These are phyloP conservation scores for Yarrowia bubula DNA, from an alignment of 805 yeast species.

Conservation along the genomic window DNA sequence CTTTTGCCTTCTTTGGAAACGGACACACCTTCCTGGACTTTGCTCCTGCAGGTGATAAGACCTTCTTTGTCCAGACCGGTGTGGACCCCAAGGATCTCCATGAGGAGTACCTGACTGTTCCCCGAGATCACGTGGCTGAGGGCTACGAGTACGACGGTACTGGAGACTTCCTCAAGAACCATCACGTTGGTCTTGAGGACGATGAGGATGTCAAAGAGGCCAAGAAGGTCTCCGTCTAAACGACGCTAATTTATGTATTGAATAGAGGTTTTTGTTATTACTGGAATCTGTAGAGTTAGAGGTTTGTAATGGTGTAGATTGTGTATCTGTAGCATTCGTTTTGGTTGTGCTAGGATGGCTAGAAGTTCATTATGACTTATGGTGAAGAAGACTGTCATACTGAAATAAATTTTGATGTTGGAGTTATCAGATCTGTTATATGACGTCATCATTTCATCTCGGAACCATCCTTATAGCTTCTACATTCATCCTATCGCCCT, in stretches of 20 bases:
- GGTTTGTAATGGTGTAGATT: too few species aligned
- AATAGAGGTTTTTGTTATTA: not conserved
- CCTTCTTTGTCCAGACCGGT: not conserved
- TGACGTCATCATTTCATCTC: too few species aligned
- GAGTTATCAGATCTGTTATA: too few species aligned
- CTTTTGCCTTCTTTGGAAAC: conserved; percentile 30
- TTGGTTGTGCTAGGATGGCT: not conserved
- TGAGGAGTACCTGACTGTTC: conserved; percentile 4
- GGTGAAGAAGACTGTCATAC: too few species aligned
- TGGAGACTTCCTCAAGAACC: conserved; percentile 22
- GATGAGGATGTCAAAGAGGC: not conserved
- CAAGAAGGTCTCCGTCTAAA: not conserved
- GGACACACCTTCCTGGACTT: conserved; percentile 29
- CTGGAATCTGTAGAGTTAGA: too few species aligned
- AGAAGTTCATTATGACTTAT: too few species aligned
- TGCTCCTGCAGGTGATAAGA: conserved; percentile 20
- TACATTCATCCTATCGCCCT: too few species aligned
- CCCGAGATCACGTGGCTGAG: conserved; percentile 12
- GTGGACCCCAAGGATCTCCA: conserved; percentile 5
- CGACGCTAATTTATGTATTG: not conserved
- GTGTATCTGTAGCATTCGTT: too few species aligned
- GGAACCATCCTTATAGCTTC: too few species aligned
- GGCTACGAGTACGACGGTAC: conserved; percentile 17
- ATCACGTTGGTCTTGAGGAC: conserved; percentile 10
- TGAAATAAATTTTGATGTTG: too few species aligned